phyloP scores from a whole-genome alignment of 176 grass and related monocot species.

The Rhynchospora tenuis region DNA sequence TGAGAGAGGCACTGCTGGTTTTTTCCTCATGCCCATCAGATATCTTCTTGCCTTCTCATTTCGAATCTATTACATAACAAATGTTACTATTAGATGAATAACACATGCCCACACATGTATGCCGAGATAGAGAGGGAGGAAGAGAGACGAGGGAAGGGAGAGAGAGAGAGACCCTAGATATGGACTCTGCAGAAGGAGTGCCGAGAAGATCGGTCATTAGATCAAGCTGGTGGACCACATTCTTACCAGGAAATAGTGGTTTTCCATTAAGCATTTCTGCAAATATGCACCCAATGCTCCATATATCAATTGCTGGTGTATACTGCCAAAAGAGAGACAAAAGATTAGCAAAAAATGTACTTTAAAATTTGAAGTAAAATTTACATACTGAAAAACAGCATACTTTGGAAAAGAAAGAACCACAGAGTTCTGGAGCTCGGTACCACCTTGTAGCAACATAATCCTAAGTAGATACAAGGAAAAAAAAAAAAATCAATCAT shows the following conservation, averaged over 20 bases:
- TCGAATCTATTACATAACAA: conserved; percentile 43
- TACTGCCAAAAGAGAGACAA: conserved; percentile 40
- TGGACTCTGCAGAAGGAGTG: conserved; percentile 56
- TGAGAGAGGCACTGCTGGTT: conserved; percentile 44
- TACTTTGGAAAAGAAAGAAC: conserved; percentile 84
- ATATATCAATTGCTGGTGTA: conserved; percentile 81
- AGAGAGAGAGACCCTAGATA: conserved; percentile 41
- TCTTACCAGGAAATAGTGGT: conserved; percentile 74
- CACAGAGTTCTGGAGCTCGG: conserved; percentile 76
- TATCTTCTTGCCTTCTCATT: conserved; percentile 80
- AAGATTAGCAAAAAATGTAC: conserved; percentile 22
- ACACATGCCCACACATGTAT: neutral
- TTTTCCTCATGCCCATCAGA: conserved; percentile 61
- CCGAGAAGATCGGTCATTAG: conserved; percentile 83
- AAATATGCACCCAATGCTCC: conserved; percentile 86
- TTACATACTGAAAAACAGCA: conserved; percentile 9
- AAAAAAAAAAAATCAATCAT: conserved; percentile 4
- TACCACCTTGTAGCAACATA: conserved; percentile 90
- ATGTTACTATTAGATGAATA: neutral
- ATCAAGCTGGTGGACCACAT: conserved; percentile 78
- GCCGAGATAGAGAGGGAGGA: neutral
- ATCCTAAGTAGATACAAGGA: conserved; percentile 35
- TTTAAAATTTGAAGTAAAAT: neutral
- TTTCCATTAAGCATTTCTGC: conserved; percentile 73
- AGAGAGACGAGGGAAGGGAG: conserved; percentile 4